Conservation (phyloP, 2,329 filamentous ascomycete genomes). For the Paracoccidioides lutzii region DNA sequence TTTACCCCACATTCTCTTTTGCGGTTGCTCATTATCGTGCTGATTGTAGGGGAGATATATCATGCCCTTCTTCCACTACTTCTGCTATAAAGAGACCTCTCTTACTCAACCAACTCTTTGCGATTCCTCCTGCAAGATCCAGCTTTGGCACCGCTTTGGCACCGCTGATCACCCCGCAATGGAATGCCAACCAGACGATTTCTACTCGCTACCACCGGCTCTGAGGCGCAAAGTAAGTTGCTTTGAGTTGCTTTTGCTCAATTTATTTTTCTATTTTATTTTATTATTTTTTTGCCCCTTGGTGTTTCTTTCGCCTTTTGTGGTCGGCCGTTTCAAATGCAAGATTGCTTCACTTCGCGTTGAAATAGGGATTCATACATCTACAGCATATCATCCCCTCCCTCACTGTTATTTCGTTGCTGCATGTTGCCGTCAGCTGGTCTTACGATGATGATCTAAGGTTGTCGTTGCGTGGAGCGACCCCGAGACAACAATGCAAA, state of each 20-base stretch:
- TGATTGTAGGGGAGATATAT: too few relatives aligned
- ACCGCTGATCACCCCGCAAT: background rate
- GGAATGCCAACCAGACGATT: conserved; percentile 22
- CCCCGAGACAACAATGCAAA: background rate
- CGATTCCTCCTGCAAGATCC: background rate
- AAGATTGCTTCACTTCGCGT: background rate
- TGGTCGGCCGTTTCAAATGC: conserved; percentile 1
- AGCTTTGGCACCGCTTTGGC: too few relatives aligned
- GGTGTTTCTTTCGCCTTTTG: background rate
- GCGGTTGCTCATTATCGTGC: too few relatives aligned
- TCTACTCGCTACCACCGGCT: conserved; percentile 42
- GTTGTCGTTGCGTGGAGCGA: background rate
- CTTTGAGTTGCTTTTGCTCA: conserved; percentile 1
- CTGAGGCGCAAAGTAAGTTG: conserved; percentile 45
- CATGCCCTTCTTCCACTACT: too few relatives aligned
- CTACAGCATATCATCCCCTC: background rate
- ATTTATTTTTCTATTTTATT: too few relatives aligned
- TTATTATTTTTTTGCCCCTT: conserved; percentile 1
- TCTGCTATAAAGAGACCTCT: background rate
- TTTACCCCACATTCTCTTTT: too few relatives aligned
- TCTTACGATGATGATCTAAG: background rate
- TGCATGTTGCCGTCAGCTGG: background rate
- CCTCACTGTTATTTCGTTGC: conserved; percentile 1
- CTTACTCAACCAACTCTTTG: background rate
- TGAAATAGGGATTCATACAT: background rate